Evolutionary conservation across 208 protist genomes (phyloP).

Genomic region (Leishmania braziliensis): DNA sequence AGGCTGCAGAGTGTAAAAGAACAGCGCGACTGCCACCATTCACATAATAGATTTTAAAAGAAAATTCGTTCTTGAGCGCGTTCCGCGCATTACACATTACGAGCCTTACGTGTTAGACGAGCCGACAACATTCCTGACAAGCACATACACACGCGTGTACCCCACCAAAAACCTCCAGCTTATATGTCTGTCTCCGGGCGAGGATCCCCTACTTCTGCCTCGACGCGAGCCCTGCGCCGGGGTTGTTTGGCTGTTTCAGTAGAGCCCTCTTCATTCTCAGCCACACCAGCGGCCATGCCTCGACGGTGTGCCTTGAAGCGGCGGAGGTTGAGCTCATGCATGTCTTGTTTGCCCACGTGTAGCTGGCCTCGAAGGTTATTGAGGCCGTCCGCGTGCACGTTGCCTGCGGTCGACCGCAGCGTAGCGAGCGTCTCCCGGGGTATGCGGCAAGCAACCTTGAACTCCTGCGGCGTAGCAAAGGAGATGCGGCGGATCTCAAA

Average conservation of each 20-base stretch:
- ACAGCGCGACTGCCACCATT: not conserved
- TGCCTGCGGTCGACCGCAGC: conserved; percentile 62
- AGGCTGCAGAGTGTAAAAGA: not conserved
- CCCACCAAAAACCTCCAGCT: not conserved
- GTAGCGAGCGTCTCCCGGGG: conserved; percentile 63
- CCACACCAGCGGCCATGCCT: not conserved
- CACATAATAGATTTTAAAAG: no score
- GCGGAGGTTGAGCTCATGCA: conserved; percentile 74
- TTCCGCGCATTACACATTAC: not conserved
- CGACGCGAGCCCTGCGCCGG: conserved; percentile 15
- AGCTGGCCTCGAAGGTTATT: conserved; percentile 84
- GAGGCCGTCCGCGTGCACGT: conserved; percentile 74
- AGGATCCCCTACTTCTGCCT: conserved; percentile 8
- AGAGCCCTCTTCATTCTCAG: conserved; percentile 14
- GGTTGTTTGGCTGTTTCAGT: conserved; percentile 3
- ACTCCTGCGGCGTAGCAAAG: conserved; percentile 80
- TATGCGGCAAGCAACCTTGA: conserved; percentile 71
- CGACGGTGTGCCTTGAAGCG: conserved; percentile 83
- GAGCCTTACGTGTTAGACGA: not conserved
- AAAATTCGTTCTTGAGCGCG: not conserved
- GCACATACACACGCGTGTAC: not conserved
- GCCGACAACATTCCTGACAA: not conserved
- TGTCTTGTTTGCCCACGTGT: conserved; percentile 83
- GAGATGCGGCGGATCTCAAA: conserved; percentile 72
- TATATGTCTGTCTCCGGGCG: conserved; percentile 33